Base-by-base conservation (phyloP, 129 eudicot genomes). In the Sambucus nigra region DNA sequence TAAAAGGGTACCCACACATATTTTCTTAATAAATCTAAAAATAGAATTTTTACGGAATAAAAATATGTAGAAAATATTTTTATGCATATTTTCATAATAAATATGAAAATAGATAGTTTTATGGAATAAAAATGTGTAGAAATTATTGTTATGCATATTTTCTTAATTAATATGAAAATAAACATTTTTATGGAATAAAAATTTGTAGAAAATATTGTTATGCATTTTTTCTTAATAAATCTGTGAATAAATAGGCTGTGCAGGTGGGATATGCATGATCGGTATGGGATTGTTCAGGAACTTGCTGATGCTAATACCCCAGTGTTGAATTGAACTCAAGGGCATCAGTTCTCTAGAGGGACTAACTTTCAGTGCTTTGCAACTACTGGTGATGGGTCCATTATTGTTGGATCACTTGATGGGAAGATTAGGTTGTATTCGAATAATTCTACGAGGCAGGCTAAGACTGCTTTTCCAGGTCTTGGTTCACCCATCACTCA, bases 331-430 rank as follows among this genome's bases (percentile, higher is more conserved):
- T 91, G 99, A 95, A 73, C 88, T 6, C 95, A 91, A 59, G 99
- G 99, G 23, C 99, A 91, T 72, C 95, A 86, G 66, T 91, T 91
- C 48, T 85, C 99, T 3, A 69, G 99, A 60, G 95, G 95, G 17
- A 91, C 99, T 49, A 86, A 91, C 53, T 91, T 91, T 61, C 95
- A 80, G 70, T 91, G 99, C 48, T 91, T 91, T 80, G 99, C 99
- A 8, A 74, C 95, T 18, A 80, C 99, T 16, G 99, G 99, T 15
- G 99, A 91, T 65, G 99, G 99, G 18, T 91, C 99, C 1, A 91
- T 91, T 70, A 95, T 80, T 53, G 99, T 91, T 64, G 99, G 99
- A 1, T 91, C 99, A 0, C 64, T 91, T 59, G 99, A 91, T 77
- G 99, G 99, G 58, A 91, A 91, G 71, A 86, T 91, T 39, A 61